Evolutionary conservation across 2,329 filamentous ascomycete species (phyloP).

Genomic region (Stemphylium beticola): DNA sequence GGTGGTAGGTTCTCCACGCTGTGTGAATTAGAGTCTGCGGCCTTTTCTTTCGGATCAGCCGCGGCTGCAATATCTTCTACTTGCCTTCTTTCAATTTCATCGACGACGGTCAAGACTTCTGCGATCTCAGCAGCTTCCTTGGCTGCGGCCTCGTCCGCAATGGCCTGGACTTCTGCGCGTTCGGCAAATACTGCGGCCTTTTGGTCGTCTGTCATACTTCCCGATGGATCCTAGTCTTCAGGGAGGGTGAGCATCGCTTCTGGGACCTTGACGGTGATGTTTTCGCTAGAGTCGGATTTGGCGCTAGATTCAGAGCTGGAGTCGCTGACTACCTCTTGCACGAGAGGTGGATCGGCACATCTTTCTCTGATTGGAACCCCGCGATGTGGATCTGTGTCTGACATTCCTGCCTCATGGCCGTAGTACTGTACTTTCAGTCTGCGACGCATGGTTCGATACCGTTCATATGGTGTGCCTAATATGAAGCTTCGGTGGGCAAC

Average conservation of each 20-base stretch:
- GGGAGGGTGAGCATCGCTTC: too few relatives aligned
- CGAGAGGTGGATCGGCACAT: background rate
- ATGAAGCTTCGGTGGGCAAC: background rate
- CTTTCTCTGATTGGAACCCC: conserved; percentile 7
- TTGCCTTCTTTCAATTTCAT: background rate
- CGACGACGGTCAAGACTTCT: too few relatives aligned
- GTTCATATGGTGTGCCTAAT: background rate
- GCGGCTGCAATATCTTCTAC: background rate
- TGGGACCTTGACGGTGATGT: too few relatives aligned
- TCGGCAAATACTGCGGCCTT: too few relatives aligned
- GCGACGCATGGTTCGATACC: conserved; percentile 1
- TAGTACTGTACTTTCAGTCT: conserved; percentile 6
- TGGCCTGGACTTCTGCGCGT: background rate
- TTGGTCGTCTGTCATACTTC: too few relatives aligned
- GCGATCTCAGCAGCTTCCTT: background rate
- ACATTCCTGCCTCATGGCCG: background rate
- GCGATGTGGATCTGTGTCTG: background rate
- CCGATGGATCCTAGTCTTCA: too few relatives aligned
- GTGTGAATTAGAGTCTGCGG: background rate
- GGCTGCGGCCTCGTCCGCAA: background rate
- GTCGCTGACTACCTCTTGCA: background rate
- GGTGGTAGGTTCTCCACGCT: too few relatives aligned
- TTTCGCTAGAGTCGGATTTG: too few relatives aligned
- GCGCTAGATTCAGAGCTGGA: background rate
- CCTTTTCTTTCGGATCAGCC: background rate